Conservation (phyloP, 1,284 basidiomycete genomes). For the Cryptococcus sp. region DNA sequence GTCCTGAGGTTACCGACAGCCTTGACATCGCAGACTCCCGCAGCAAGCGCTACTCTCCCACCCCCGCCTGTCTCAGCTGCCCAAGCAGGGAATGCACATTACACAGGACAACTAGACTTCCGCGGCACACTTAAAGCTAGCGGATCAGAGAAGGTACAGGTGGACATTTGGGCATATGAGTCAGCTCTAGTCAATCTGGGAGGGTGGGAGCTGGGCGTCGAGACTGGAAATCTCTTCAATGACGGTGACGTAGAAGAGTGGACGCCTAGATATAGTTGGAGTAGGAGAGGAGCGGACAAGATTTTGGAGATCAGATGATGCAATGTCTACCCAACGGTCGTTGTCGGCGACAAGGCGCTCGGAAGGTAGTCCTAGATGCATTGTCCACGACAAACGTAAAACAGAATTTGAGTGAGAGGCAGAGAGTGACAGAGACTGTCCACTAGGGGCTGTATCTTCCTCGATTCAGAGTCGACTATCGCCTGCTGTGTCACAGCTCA, state of each 20-base stretch:
- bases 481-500: background rate
- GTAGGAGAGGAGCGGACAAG: conserved; percentile 14
- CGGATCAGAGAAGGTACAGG: conserved; percentile 7
- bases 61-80: background rate
- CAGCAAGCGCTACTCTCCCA: background rate
- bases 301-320: conserved; percentile 10
- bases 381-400: too few relatives aligned
- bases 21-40: conserved; percentile 1
- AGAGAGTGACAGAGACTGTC: too few relatives aligned
- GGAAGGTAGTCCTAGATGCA: too few relatives aligned
- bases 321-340: background rate
- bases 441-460: too few relatives aligned
- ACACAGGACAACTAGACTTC: conserved; percentile 26
- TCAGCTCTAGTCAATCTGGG: conserved; percentile 28
- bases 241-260: conserved; percentile 7
- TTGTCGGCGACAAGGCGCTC: too few relatives aligned
- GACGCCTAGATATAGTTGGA: conserved; percentile 17
- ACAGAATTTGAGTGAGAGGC: too few relatives aligned
- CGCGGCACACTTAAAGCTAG: conserved; percentile 31
- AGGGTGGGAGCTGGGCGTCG: conserved; percentile 36
- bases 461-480: too few relatives aligned
- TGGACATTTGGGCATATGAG: conserved; percentile 30
- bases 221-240: conserved; percentile 26
- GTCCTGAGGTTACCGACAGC: conserved; percentile 32
- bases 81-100: conserved; percentile 7